These are phyloP conservation scores for Ophiosphaerella narmari DNA, from an alignment of 2,329 filamentous ascomycete species.

Conservation along the genomic window DNA sequence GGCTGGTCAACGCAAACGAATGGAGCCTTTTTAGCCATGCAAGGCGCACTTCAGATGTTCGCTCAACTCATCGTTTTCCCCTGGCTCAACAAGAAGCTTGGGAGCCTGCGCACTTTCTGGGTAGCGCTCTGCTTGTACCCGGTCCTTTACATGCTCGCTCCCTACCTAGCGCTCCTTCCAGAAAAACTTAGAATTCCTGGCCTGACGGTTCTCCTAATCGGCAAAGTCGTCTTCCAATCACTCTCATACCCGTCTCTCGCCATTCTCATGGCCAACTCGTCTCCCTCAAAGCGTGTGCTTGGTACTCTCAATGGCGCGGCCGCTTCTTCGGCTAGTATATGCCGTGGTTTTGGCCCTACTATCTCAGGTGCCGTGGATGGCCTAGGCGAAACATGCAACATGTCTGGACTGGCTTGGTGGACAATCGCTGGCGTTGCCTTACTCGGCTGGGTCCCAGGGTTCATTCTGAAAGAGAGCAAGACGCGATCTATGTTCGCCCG, in stretches of 20 bases:
- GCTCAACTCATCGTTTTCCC: conserved; percentile 86
- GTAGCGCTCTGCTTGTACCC: conserved; percentile 83
- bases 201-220: conserved; percentile 77
- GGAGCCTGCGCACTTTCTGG: conserved; percentile 80
- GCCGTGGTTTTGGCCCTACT: conserved; percentile 85
- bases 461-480: conserved; percentile 70
- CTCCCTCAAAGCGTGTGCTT: conserved; percentile 80
- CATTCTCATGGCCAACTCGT: conserved; percentile 86
- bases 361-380: conserved; percentile 86
- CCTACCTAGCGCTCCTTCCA: conserved; percentile 87
- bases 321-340: conserved; percentile 86
- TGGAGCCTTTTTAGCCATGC: conserved; percentile 83
- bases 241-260: conserved; percentile 89
- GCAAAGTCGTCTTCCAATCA: conserved; percentile 92
- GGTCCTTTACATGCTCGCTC: conserved; percentile 81
- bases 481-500: conserved; percentile 29
- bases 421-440: conserved; percentile 77
- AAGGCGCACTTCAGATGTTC: conserved; percentile 87
- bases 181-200: conserved; percentile 70
- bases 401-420: conserved; percentile 94
- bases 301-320: conserved; percentile 93
- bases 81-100: conserved; percentile 72
- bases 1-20: conserved; percentile 81
- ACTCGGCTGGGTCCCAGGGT: conserved; percentile 57
- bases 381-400: conserved; percentile 76